Percentiles rank a stretch among this genome's conserved stretches.
These are phyloP conservation scores for Neurospora crassa DNA, from an alignment of 2,329 filamentous ascomycete genomes.

Conservation along the genomic window DNA sequence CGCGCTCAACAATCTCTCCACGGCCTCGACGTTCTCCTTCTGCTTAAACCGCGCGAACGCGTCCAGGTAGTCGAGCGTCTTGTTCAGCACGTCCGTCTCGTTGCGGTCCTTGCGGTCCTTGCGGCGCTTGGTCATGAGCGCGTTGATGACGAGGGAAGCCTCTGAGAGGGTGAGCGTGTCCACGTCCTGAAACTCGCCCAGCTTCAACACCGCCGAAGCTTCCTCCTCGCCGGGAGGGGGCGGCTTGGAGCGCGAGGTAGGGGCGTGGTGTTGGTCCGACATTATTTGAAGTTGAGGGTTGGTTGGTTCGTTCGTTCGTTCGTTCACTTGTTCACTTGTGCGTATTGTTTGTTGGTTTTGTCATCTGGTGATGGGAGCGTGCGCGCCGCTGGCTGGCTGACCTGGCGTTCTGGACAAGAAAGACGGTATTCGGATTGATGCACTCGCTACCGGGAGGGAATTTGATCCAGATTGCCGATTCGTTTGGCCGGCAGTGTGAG, in stretches of 20 bases:
- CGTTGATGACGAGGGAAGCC: slow-evolving; percentile 84
- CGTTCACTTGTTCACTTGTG: background rate
- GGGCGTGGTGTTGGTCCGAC: slow-evolving; percentile 25
- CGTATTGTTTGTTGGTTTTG: background rate
- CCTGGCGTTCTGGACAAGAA: background rate
- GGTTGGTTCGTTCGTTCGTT: background rate
- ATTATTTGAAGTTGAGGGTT: slow-evolving; percentile 2
- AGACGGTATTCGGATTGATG: background rate
- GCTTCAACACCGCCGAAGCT: slow-evolving; percentile 67
- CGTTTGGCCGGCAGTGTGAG: background rate
- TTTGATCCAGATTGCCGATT: background rate
- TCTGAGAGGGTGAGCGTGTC: slow-evolving; percentile 89
- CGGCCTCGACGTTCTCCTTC: slow-evolving; percentile 89
- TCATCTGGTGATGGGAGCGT: background rate
- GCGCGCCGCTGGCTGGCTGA: background rate
- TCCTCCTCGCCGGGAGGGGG: slow-evolving; percentile 74
- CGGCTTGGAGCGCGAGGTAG: slow-evolving; percentile 58
- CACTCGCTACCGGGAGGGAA: background rate
- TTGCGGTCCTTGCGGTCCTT: slow-evolving; percentile 74
- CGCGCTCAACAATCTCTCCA: slow-evolving; percentile 74
- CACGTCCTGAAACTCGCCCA: slow-evolving; percentile 89
- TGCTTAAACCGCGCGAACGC: slow-evolving; percentile 94
- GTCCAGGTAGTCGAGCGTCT: slow-evolving; percentile 88
- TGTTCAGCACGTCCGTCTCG: slow-evolving; percentile 78
- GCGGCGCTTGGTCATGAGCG: slow-evolving; percentile 70